Base-by-base conservation (phyloP, 305 asterid species). In the Fraxinus greggii region DNA sequence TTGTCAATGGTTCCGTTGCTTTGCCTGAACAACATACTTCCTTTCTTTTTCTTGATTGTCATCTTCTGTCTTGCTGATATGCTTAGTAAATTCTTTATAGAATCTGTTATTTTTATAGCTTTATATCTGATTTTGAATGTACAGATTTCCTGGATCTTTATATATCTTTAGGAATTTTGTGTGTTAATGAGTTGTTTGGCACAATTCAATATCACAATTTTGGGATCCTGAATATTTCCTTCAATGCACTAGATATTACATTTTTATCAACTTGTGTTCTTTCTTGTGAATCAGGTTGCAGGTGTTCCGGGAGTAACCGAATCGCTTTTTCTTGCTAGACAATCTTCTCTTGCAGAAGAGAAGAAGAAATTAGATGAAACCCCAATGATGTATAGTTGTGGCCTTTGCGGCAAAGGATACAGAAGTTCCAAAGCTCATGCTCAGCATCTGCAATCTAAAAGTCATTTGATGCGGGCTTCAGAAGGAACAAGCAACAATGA, bases 251-350 rank as follows among this genome's bases (percentile, higher is more conserved):
- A 2, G 79, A 15, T 67, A 63, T 59, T 70, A 28, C 56, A 79
- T 38, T 54, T 79, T 32, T 51, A 24, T 29, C 40, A 29, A 69
- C 65, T 32, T 15, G 32, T 83, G 48, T 51, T 72, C 19, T 61
- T 78, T 72, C 26, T 75, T 19, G 78, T 76, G 51, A 77, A 77
- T 65, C 86, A 96, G 99, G 93, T 96, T 83, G 98, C 98, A n/a
- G 98, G 99, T 56, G 98, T 96, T 72, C 99, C 98, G 13, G 99
- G 98, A 65, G 98, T 96, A 84, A 94, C 98, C 9, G 98, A 96
- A 86, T 38, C 92, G 42, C 93, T 96, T 28, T 96, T 93, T 82
- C 63, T 81, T 54, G 97, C 97, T 82, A 91, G 95, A 80, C 97
- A 96, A 87, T 80, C 97, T 73, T 98, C 97, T 15, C 88, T 94